phyloP scores from a whole-genome alignment of 192 early-diverging fungal genomes.

The Mortierella hygrophila region DNA sequence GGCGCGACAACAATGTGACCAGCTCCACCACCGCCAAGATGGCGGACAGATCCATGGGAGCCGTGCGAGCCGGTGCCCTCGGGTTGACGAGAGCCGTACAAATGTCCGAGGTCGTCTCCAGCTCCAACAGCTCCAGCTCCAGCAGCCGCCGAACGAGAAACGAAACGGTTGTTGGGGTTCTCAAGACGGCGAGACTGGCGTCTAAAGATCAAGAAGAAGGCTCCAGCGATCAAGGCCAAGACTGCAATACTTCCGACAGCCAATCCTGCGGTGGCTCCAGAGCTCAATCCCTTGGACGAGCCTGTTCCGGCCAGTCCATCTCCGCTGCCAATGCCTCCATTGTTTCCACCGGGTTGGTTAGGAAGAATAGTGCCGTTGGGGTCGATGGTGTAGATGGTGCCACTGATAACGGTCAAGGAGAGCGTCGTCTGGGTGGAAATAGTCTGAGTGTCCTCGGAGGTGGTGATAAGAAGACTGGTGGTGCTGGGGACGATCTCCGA shows the following conservation, averaged over 20 bases:
- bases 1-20: conserved; percentile 55
- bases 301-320: not conserved
- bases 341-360: not conserved
- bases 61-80: conserved; percentile 50
- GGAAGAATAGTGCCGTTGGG: conserved; percentile 7
- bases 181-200: conserved; percentile 49
- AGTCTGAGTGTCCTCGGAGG: conserved; percentile 6
- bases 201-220: conserved; percentile 49
- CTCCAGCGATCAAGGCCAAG: conserved; percentile 35
- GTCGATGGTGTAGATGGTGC: conserved; percentile 31
- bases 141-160: conserved; percentile 35
- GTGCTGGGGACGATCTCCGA: conserved; percentile 7
- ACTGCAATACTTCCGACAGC: conserved; percentile 34
- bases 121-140: conserved; percentile 42
- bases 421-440: conserved; percentile 30
- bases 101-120: conserved; percentile 39
- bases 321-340: not conserved
- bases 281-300: conserved; percentile 30
- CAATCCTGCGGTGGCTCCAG: conserved; percentile 34
- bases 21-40: conserved; percentile 47
- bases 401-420: conserved; percentile 33
- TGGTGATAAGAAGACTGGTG: conserved; percentile 12
- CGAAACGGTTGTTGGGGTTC: conserved; percentile 46
- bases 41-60: conserved; percentile 31
- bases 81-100: conserved; percentile 45